Percentiles rank a stretch among this genome's conserved stretches.
Conservation (phyloP, 495 filamentous ascomycete species). For the Achaetomiella virescens region DNA sequence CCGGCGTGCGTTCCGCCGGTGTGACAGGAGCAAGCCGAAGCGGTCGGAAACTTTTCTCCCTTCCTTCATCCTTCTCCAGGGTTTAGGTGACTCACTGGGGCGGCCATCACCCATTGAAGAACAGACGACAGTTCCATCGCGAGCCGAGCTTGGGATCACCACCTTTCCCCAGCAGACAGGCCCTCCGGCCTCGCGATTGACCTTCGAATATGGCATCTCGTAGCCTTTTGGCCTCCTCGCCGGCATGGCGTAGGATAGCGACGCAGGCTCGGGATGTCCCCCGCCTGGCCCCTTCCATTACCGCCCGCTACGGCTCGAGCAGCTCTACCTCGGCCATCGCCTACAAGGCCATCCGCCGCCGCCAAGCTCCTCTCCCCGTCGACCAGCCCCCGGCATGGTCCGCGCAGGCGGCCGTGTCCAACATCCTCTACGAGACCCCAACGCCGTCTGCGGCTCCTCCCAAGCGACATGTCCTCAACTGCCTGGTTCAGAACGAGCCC, state of each 20-base stretch:
- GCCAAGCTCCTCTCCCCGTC: constrained; percentile 74
- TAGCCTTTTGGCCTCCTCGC: constrained; percentile 32
- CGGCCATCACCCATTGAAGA: background rate
- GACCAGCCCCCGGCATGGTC: constrained; percentile 80
- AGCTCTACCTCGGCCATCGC: constrained; percentile 83
- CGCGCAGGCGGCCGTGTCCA: constrained; percentile 89
- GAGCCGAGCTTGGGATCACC: background rate
- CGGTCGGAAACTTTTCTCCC: constrained; percentile 16
- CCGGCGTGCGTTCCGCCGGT: constrained; percentile 4
- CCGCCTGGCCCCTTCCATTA: constrained; percentile 16
- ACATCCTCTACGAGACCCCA: constrained; percentile 97
- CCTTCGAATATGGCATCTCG: constrained; percentile 39
- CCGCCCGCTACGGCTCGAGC: constrained; percentile 25
- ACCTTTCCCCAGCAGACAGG: background rate
- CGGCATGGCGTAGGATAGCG: constrained; percentile 28
- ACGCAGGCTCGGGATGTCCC: constrained; percentile 21
- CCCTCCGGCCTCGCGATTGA: constrained; percentile 22
- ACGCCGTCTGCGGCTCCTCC: constrained; percentile 73
- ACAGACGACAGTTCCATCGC: background rate
- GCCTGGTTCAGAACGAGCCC: constrained; percentile 97
- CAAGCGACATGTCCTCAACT: constrained; percentile 94
- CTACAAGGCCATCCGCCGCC: constrained; percentile 95
- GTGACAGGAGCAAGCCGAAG: constrained; percentile 9
- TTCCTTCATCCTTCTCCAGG: background rate
- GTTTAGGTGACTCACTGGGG: constrained; percentile 19